Conservation (phyloP, 2,329 filamentous ascomycete species). For the Curvularia sp. region DNA sequence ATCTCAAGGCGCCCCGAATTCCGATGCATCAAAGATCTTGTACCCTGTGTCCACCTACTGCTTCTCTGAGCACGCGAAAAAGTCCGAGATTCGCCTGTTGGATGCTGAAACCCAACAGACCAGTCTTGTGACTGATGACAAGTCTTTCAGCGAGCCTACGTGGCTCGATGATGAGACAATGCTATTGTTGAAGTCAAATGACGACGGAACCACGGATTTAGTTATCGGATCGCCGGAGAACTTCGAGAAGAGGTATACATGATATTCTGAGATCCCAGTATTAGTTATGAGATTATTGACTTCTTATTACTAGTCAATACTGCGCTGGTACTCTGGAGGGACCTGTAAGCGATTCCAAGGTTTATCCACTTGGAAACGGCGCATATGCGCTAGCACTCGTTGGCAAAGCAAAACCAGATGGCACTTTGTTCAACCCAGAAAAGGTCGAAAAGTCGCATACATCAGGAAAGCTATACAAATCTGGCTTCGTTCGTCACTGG, state of each 20-base stretch:
- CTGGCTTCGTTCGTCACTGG: conserved; percentile 83
- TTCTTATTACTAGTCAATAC: conserved; percentile 43
- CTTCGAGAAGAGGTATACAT: conserved; percentile 43
- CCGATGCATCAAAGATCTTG: conserved; percentile 67
- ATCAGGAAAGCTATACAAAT: conserved; percentile 73
- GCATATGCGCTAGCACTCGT: conserved; percentile 57
- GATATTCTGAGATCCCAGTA: background rate
- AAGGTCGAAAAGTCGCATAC: conserved; percentile 66
- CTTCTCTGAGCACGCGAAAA: conserved; percentile 75
- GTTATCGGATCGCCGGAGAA: conserved; percentile 43
- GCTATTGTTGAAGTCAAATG: conserved; percentile 59
- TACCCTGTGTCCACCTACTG: conserved; percentile 79
- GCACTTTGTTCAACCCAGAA: conserved; percentile 71
- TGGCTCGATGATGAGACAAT: conserved; percentile 77
- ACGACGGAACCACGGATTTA: conserved; percentile 51
- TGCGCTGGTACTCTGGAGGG: conserved; percentile 55
- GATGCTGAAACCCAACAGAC: conserved; percentile 72
- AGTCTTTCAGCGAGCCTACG: conserved; percentile 70
- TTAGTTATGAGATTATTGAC: conserved; percentile 10
- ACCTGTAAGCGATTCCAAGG: conserved; percentile 58
- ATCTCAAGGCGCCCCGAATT: conserved; percentile 73
- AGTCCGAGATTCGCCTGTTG: conserved; percentile 72
- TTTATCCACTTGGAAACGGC: conserved; percentile 47
- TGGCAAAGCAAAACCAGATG: conserved; percentile 71
- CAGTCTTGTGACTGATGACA: conserved; percentile 69